Conservation (phyloP, 1,284 basidiomycete genomes). For the Cryptococcus wingfieldii region DNA sequence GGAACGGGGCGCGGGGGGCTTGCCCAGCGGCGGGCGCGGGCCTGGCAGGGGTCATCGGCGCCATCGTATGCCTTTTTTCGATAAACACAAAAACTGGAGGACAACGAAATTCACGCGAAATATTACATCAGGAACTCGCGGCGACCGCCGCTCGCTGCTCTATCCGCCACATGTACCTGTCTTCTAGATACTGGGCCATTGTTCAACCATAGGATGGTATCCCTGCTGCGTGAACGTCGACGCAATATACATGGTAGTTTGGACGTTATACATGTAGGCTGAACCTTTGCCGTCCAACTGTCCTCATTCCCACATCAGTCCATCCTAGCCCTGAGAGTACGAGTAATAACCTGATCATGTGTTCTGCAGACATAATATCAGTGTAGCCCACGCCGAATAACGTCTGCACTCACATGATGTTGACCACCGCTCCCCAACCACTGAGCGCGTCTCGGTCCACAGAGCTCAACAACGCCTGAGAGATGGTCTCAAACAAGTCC, state of each 20-base stretch:
- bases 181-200: too few species aligned
- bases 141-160: neutral
- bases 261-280: slow-evolving; percentile 14
- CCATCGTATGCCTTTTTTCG: slow-evolving; percentile 6
- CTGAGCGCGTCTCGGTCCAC: slow-evolving; percentile 95
- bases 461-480: slow-evolving; percentile 90
- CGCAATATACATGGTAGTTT: slow-evolving; percentile 11
- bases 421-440: slow-evolving; percentile 93
- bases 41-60: slow-evolving; percentile 13
- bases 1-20: slow-evolving; percentile 16
- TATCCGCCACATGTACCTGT: neutral
- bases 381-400: neutral
- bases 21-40: slow-evolving; percentile 14
- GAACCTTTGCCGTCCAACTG: neutral
- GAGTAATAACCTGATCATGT: slow-evolving; percentile 77
- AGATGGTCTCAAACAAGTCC: slow-evolving; percentile 97
- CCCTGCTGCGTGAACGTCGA: neutral
- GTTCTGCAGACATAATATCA: slow-evolving; percentile 56
- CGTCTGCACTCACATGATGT: slow-evolving; percentile 79
- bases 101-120: neutral
- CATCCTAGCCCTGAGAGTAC: slow-evolving; percentile 84
- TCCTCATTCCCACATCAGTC: slow-evolving; percentile 55
- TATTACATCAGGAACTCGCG: neutral
- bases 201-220: neutral
- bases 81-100: neutral